These are phyloP conservation scores for Cystoderma amianthinum DNA, from an alignment of 768 basidiomycete species.

Conservation along the genomic window DNA sequence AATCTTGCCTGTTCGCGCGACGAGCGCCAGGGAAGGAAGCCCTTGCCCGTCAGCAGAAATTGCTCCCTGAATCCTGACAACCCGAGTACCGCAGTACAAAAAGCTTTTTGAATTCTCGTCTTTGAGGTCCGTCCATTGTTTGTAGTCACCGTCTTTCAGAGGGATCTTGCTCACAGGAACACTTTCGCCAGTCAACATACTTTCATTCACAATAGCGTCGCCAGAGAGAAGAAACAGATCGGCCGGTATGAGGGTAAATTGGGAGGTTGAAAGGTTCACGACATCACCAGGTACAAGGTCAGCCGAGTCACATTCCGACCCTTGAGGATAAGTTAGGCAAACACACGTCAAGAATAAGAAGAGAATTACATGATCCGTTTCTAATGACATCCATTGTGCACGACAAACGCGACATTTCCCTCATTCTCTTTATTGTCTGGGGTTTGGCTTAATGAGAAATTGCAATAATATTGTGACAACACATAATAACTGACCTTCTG, in stretches of 20 bases:
- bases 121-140: constrained; percentile 61
- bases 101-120: constrained; percentile 79
- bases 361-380: constrained; percentile 64
- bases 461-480: not conserved
- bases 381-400: constrained; percentile 69
- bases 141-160: constrained; percentile 71
- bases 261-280: constrained; percentile 77
- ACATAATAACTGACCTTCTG: constrained; percentile 61
- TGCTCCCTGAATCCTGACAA: constrained; percentile 75
- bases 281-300: constrained; percentile 89
- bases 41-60: constrained; percentile 44
- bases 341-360: constrained; percentile 1
- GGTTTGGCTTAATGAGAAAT: constrained; percentile 5
- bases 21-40: constrained; percentile 69
- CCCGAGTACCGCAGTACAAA: constrained; percentile 84
- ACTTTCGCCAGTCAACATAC: constrained; percentile 98
- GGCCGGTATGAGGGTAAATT: constrained; percentile 72
- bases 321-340: constrained; percentile 28
- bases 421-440: constrained; percentile 89
- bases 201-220: constrained; percentile 97
- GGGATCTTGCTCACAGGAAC: constrained; percentile 93
- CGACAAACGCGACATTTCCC: constrained; percentile 89
- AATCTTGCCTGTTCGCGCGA: constrained; percentile 76
- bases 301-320: constrained; percentile 66
- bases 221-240: constrained; percentile 92